Base-by-base conservation (phyloP, 139 green algal species). In the Asterochloris sp. region DNA sequence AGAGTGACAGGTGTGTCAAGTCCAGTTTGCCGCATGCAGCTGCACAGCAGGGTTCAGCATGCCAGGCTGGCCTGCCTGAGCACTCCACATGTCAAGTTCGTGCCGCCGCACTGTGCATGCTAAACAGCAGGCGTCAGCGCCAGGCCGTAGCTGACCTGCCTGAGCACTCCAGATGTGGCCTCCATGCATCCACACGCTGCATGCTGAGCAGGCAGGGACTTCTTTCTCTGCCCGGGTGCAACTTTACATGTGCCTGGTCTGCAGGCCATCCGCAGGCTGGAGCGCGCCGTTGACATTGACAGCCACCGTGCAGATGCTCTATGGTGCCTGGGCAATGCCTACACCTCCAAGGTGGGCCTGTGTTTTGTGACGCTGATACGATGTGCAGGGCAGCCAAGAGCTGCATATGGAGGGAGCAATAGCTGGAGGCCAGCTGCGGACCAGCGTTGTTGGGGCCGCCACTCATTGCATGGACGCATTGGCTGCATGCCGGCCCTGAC, bases 321-420 rank as follows among this genome's bases (percentile, higher is more conserved):
- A 63, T 99, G 96, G 96, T 99, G 96, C 87, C 86, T 99, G 38
- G 96, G 96, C 24, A 99, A 99, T 83, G 96, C 96, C 11, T 97
- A 96, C 90, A 99, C 96, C 12, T 88, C 83, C 26, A 85, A 92
- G 78, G 89, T 79, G 27, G 68, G 68, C n/a, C 69, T 14, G 11
- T 69, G 11, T n/a, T 62, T 10, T 16, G 26, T 38, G 12, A 14
- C 28, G 21, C n/a, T 76, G 71, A 10, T 8, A 76, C 11, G 23
- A 2, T 76, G 71, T 76, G 14, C 24, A 38, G 71, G 23, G 71
- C 38, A 54, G 71, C 66, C 66, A 10, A 23, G 66, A 21, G 17
- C 66, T 13, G 66, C 19, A 71, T 8, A 71, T 71, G 66, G 66
- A 26, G 66, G 21, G 4, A 71, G 21, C 66, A 71, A 71, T 23